Evolutionary conservation across 106 monocot genomes (phyloP), one percentile per base, ranked within the genome.

Genomic region (Acorus gramineus): DNA sequence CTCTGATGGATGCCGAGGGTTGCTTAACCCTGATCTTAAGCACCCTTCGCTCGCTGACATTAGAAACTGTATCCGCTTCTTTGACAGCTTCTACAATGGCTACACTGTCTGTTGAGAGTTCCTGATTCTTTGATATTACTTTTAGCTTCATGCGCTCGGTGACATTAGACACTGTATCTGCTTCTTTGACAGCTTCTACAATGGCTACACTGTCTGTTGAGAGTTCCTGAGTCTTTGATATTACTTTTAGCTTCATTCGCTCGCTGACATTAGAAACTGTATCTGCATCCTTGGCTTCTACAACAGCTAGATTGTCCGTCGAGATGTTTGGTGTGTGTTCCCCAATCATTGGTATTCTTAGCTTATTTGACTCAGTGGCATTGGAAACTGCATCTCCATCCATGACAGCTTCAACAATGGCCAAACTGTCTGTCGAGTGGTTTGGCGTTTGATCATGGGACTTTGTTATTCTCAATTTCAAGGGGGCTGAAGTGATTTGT

Each of bases 11-110:
- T 52, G 79, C 78, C 44, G 82, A 42, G 7, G 80, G 76, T 53
- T 86, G 82, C 68, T 72, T 92, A 47, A 98, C 84, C 71, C 74
- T 79, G 12, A 98, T 85, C 69, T 98, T 92, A 12, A 98, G 80
- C 44, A 45, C 55, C 72, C 81, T 88, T 77, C 83, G 80, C 75
- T 92, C 88, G 9, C 77, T 88, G 73, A 79, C 71, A 65, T 69
- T 76, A 42, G 98, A 92, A 60, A 92, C 42, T 14, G 78, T 88
- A 57, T 90, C 84, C 13, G 74, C 64, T 9, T 88, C 84, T 66
- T 76, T 87, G 51, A 56, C 12, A 52, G 64, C 52, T 65, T 62
- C 81, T 49, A 57, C 55, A 58, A 66, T 58, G 5, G 71, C 63
- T 43, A 54, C 5, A 28, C 28, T 28, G 28, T 28, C 28, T 28